Evolutionary conservation across 163 green algal species (phyloP), one percentile per base, ranked within the genome.

Genomic region (Coccomyxa subellipsoidea): DNA sequence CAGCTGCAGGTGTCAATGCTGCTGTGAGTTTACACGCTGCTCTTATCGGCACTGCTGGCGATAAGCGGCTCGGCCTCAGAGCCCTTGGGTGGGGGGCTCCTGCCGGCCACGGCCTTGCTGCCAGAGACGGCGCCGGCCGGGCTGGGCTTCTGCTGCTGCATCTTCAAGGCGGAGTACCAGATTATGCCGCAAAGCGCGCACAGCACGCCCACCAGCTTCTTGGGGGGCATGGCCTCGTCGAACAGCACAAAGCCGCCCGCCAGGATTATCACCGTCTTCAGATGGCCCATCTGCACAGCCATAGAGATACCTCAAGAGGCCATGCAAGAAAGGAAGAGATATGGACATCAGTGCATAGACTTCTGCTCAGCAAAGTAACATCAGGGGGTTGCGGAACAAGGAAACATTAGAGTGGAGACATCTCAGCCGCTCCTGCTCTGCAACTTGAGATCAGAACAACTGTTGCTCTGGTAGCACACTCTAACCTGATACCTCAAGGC

Each of bases 191-290:
- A 36, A 93, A 97, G 95, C 0, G 93, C 93, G 0, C 95, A 83
- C 6, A 53, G 54, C 34, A 97, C 88, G 29, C 94, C 94, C 12
- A 86, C 71, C 25, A 96, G 69, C 87, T 96, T 96, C 40, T 94
- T 96, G 0, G 76, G 31, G 2, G 91, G 87, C 93, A 97, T 98
- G 15, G 83, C 78, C 78, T 98, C 94, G 0, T 92, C 92, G 87
- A 97, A 98, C 34, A 98, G 92, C 8, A 97, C 21, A 54, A 90
- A 91, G 32, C 94, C 94, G 23, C 94, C 94, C 12, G 86, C 85
- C 0, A 97, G 79, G 77, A 97, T 97, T 78, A 96, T 92, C 37
- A 97, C 89, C 0, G 94, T 97, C 85, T 97, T 97, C n/a, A 97
- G 54, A 83, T 97, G 94, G 0, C 94, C 92, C 38, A 97, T 92